These are phyloP conservation scores for Solanum pennellii DNA, from an alignment of 257 asterid species.

Conservation along the genomic window DNA sequence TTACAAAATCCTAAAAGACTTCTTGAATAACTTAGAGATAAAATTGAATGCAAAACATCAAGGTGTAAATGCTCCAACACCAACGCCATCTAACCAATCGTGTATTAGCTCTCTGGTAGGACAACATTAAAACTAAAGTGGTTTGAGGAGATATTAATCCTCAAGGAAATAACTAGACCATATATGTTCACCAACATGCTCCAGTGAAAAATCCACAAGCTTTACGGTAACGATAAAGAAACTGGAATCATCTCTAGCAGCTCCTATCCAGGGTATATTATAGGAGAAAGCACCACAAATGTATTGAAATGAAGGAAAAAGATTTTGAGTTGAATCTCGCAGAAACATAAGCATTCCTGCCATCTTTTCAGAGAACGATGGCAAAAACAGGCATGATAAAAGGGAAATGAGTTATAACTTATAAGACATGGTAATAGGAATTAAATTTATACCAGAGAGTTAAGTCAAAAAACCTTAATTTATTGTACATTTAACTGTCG, in stretches of 20 bases:
- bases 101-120: not conserved
- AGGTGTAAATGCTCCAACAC: no score
- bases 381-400: not conserved
- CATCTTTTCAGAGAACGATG: not conserved
- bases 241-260: not conserved
- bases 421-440: not conserved
- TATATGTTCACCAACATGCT: not conserved
- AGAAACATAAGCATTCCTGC: not conserved
- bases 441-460: not conserved
- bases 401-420: not conserved
- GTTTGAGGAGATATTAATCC: not conserved
- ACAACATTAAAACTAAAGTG: not conserved
- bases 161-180: not conserved
- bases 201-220: not conserved
- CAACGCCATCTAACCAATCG: not conserved
- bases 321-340: no score
- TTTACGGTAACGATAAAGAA: not conserved
- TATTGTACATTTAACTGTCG: not conserved
- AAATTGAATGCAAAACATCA: no score
- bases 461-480: not conserved
- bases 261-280: not conserved
- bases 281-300: not conserved
- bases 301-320: not conserved
- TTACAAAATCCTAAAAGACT: no score
- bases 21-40: no score